Conservation (phyloP, 2,329 filamentous ascomycete species). For the Colletotrichum sp. region DNA sequence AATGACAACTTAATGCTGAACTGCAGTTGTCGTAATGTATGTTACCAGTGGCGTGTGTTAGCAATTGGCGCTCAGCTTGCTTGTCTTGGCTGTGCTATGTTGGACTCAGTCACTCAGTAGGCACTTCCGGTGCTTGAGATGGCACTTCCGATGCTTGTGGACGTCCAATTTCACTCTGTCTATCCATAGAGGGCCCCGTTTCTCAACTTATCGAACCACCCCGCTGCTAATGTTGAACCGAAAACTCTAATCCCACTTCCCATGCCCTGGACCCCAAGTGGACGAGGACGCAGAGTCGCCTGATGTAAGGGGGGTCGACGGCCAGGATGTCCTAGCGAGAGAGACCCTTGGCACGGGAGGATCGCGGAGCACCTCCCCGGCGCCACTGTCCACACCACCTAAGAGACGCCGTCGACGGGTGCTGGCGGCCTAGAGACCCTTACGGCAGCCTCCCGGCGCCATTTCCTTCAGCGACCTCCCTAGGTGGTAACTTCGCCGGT, state of each 20-base stretch:
- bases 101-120: not conserved
- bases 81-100: not conserved
- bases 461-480: not conserved
- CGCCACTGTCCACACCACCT: not conserved
- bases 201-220: not conserved
- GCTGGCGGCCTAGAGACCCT: not conserved
- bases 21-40: not conserved
- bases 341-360: not conserved
- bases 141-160: not conserved
- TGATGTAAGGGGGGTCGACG: not conserved
- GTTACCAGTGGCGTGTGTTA: not conserved
- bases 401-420: not conserved
- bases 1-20: not conserved
- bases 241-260: slow-evolving; percentile 17
- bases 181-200: not conserved
- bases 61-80: not conserved
- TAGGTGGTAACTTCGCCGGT: not conserved
- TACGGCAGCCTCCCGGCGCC: not conserved
- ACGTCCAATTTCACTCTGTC: not conserved
- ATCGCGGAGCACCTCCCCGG: slow-evolving; percentile 4
- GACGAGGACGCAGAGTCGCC: not conserved
- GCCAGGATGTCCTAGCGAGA: not conserved
- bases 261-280: not conserved
- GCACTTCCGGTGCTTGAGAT: not conserved
- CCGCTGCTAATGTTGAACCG: not conserved